These are phyloP conservation scores for Puccinia polysora DNA, from an alignment of 1,284 basidiomycete genomes.

Conservation along the genomic window DNA sequence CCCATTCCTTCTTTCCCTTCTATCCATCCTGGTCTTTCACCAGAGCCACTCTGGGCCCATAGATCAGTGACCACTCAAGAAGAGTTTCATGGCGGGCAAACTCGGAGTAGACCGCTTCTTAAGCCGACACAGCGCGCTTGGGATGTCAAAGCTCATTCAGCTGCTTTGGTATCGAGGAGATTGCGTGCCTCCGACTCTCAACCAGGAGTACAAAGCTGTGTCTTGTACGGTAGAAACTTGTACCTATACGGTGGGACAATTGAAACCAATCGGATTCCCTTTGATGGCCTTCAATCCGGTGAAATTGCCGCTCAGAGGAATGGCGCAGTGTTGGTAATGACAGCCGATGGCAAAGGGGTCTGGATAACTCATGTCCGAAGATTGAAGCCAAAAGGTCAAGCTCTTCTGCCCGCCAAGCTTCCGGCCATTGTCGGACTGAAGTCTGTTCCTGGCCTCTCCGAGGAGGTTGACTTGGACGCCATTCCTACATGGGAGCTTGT, in stretches of 20 bases:
- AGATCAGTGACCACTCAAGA: slow-evolving; percentile 51
- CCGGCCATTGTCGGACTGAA: slow-evolving; percentile 54
- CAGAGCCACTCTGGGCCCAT: slow-evolving; percentile 12
- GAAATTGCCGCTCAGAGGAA: slow-evolving; percentile 54
- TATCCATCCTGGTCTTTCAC: slow-evolving; percentile 20
- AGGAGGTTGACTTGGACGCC: slow-evolving; percentile 47
- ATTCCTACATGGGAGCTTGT: slow-evolving; percentile 53
- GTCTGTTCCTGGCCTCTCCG: slow-evolving; percentile 50
- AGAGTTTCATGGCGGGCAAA: slow-evolving; percentile 54
- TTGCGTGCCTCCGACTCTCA: slow-evolving; percentile 56
- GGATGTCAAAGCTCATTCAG: slow-evolving; percentile 51
- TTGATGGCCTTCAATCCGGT: slow-evolving; percentile 50
- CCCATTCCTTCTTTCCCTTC: slow-evolving; percentile 19
- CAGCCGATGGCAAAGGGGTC: slow-evolving; percentile 52
- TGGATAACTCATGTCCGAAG: slow-evolving; percentile 57
- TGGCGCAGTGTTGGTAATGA: slow-evolving; percentile 56
- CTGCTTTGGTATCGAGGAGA: slow-evolving; percentile 53
- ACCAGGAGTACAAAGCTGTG: slow-evolving; percentile 54
- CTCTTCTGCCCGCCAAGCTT: slow-evolving; percentile 55
- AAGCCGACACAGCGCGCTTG: slow-evolving; percentile 52
- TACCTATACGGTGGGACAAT: slow-evolving; percentile 56
- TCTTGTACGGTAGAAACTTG: slow-evolving; percentile 28
- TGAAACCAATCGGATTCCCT: slow-evolving; percentile 49
- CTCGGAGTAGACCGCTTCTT: slow-evolving; percentile 54
- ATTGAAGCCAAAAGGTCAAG: slow-evolving; percentile 53